phyloP scores from a whole-genome alignment of 192 early-diverging fungal genomes.

The Coemansia sp. region DNA sequence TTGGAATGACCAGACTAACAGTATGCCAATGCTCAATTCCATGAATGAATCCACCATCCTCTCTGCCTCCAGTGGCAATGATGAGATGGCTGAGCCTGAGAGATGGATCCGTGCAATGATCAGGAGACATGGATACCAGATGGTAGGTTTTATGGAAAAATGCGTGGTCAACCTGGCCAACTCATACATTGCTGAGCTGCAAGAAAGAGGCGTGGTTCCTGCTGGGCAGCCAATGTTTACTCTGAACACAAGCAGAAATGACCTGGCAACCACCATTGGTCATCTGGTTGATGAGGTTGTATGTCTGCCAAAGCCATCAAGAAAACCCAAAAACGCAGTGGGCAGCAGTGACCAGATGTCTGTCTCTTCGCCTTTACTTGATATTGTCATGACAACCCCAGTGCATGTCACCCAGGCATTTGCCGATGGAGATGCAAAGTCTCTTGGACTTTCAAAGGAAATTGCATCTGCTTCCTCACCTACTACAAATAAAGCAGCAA shows the following conservation, averaged over 20 bases:
- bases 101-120: conserved; percentile 48
- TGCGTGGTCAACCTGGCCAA: conserved; percentile 33
- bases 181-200: conserved; percentile 23
- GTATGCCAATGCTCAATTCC: not conserved
- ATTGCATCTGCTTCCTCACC: not conserved
- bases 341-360: not conserved
- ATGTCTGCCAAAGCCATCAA: conserved; percentile 13
- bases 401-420: not conserved
- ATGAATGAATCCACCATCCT: not conserved
- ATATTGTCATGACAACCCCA: not conserved
- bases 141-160: conserved; percentile 38
- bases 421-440: not conserved
- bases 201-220: not conserved
- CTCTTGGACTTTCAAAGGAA: not conserved
- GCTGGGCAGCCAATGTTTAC: not conserved
- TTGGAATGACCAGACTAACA: conserved; percentile 14
- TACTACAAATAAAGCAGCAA: not conserved
- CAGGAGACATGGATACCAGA: conserved; percentile 23
- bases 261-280: conserved; percentile 2
- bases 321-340: conserved; percentile 3
- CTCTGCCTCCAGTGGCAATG: conserved; percentile 4
- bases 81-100: conserved; percentile 42
- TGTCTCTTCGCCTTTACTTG: not conserved
- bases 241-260: not conserved
- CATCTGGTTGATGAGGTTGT: conserved; percentile 25